These are phyloP conservation scores for Stenocarpella maydis DNA, from an alignment of 2,329 filamentous ascomycete species.

Conservation along the genomic window DNA sequence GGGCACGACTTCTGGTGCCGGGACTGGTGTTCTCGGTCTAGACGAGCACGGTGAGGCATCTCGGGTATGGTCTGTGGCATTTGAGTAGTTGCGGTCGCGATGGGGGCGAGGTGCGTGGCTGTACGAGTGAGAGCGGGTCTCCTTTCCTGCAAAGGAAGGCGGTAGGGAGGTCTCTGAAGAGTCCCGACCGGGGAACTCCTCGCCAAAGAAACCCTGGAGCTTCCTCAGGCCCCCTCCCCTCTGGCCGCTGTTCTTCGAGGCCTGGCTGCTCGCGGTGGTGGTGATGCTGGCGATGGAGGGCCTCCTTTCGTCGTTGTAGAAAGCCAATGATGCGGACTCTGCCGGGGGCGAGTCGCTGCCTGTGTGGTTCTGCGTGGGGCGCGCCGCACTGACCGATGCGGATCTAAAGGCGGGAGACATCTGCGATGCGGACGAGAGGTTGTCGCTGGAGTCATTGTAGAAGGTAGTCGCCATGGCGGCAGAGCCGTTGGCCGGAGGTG, in stretches of 20 bases:
- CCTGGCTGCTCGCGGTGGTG: conserved; percentile 81
- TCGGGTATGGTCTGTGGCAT: conserved; percentile 74
- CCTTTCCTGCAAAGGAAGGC: conserved; percentile 59
- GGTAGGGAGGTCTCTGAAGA: conserved; percentile 76
- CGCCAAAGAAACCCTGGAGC: conserved; percentile 90
- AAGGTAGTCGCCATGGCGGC: conserved; percentile 64
- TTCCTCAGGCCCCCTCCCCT: conserved; percentile 77
- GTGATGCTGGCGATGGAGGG: conserved; percentile 90
- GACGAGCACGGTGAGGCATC: conserved; percentile 80
- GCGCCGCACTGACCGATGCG: conserved; percentile 44
- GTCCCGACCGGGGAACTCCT: conserved; percentile 80
- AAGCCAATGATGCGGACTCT: conserved; percentile 46
- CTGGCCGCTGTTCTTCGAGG: conserved; percentile 77
- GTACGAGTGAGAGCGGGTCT: conserved; percentile 70
- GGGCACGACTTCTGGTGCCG: conserved; percentile 93
- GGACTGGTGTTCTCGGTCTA: conserved; percentile 83
- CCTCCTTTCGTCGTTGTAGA: conserved; percentile 76
- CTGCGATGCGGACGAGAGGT: conserved; percentile 67
- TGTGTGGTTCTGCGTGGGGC: conserved; percentile 52
- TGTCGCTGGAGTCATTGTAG: conserved; percentile 80
- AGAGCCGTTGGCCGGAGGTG: conserved; percentile 45
- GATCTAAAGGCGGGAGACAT: conserved; percentile 75
- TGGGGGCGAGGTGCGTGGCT: conserved; percentile 63
- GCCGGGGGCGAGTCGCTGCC: conserved; percentile 68
- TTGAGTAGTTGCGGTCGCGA: conserved; percentile 84